Evolutionary conservation across 2,329 filamentous ascomycete genomes (phyloP).

Genomic region (Colletotrichum tabaci): DNA sequence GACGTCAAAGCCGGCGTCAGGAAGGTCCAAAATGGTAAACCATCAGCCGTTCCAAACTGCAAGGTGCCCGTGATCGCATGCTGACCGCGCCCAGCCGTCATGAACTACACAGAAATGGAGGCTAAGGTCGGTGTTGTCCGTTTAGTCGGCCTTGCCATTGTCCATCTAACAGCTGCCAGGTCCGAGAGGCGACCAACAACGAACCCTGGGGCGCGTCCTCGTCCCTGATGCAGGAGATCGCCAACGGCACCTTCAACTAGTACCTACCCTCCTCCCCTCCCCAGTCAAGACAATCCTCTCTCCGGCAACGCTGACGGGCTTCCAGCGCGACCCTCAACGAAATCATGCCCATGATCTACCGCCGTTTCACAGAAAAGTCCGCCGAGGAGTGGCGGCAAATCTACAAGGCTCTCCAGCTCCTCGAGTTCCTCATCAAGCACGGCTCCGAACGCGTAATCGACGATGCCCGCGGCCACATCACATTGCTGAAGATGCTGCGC

Average conservation of each 20-base stretch:
- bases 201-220: conserved; percentile 94
- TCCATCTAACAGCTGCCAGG: conserved; percentile 64
- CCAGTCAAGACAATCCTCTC: background rate
- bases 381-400: conserved; percentile 99
- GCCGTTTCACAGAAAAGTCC: conserved; percentile 97
- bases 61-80: conserved; percentile 5
- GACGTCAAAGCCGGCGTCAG: conserved; percentile 95
- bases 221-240: conserved; percentile 96
- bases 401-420: conserved; percentile 96
- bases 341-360: conserved; percentile 99
- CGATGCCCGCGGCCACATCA: conserved; percentile 94
- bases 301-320: conserved; percentile 25
- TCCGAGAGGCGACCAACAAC: conserved; percentile 98
- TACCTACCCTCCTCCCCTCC: conserved; percentile 56
- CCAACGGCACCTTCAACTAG: conserved; percentile 98
- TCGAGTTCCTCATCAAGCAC: conserved; percentile 98
- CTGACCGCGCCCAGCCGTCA: conserved; percentile 78
- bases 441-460: conserved; percentile 98
- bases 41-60: conserved; percentile 27
- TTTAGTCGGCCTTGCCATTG: conserved; percentile 6
- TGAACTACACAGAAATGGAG: conserved; percentile 99
- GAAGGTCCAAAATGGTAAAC: conserved; percentile 95
- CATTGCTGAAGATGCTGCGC: conserved; percentile 96
- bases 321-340: conserved; percentile 93
- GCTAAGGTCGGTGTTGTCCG: conserved; percentile 64